Conservation (phyloP, 768 basidiomycete species). For the Kwoniella pini region DNA sequence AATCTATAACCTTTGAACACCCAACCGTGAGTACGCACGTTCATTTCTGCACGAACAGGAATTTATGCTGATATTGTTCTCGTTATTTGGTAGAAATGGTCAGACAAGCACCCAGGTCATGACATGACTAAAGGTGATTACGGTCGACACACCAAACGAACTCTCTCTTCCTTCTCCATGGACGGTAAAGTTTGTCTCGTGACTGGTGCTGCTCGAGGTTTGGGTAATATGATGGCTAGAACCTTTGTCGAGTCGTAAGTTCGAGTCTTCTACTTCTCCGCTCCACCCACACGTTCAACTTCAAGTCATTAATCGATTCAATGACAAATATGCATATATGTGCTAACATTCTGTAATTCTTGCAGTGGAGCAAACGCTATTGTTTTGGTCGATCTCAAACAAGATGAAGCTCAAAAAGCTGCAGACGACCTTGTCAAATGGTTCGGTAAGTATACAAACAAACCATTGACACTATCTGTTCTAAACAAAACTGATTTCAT, state of each 20-base stretch:
- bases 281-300: too few species aligned
- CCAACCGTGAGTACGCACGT: conserved; percentile 29
- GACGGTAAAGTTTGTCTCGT: conserved; percentile 76
- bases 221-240: conserved; percentile 86
- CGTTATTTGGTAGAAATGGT: conserved; percentile 16
- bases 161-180: conserved; percentile 76
- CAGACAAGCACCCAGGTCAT: conserved; percentile 45
- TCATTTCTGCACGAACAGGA: too few species aligned
- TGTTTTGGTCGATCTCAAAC: conserved; percentile 77
- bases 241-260: conserved; percentile 83
- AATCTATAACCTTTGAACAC: conserved; percentile 39
- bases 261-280: too few species aligned
- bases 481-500: not conserved
- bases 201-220: conserved; percentile 87
- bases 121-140: conserved; percentile 49
- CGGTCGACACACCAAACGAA: conserved; percentile 56
- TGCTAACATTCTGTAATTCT: too few species aligned
- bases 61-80: too few species aligned
- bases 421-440: conserved; percentile 66
- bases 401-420: conserved; percentile 66
- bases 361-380: conserved; percentile 74
- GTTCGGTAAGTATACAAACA: conserved; percentile 57
- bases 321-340: too few species aligned
- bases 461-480: not conserved
- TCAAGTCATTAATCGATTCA: too few species aligned